These are phyloP conservation scores for Nicotiana noctiflora DNA, from an alignment of 257 asterid species.

Conservation along the genomic window DNA sequence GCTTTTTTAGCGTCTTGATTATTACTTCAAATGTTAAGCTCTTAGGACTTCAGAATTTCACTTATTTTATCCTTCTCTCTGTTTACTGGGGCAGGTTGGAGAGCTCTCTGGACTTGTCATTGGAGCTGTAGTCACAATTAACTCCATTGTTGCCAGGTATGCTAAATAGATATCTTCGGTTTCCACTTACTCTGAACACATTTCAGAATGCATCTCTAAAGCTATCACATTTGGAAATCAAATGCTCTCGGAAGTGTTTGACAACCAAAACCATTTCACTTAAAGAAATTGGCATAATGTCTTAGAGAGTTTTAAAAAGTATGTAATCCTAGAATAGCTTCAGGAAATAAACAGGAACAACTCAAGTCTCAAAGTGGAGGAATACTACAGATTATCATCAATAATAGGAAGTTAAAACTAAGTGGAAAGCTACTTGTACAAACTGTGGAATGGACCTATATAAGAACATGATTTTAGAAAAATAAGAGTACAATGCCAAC, in stretches of 20 bases:
- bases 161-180: not conserved
- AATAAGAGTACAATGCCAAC: not conserved
- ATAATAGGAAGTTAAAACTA: not conserved
- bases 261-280: not conserved
- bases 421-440: not conserved
- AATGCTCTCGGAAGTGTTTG: not conserved
- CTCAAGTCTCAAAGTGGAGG: not conserved
- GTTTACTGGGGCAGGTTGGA: not conserved
- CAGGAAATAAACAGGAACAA: not conserved
- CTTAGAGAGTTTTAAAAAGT: not conserved
- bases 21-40: not conserved
- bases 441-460: not conserved
- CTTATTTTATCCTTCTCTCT: not conserved
- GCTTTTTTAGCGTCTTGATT: not conserved
- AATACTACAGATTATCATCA: not conserved
- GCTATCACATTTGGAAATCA: not conserved
- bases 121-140: constrained; percentile 21
- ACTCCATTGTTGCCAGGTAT: constrained; percentile 28
- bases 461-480: not conserved
- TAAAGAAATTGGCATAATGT: not conserved
- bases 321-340: not conserved
- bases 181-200: not conserved
- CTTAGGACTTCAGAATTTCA: not conserved
- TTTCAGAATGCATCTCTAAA: not conserved
- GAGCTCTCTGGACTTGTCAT: constrained; percentile 13